phyloP scores from a whole-genome alignment of 805 yeast genomes.

The Wickerhamiella kurtzmanii region DNA sequence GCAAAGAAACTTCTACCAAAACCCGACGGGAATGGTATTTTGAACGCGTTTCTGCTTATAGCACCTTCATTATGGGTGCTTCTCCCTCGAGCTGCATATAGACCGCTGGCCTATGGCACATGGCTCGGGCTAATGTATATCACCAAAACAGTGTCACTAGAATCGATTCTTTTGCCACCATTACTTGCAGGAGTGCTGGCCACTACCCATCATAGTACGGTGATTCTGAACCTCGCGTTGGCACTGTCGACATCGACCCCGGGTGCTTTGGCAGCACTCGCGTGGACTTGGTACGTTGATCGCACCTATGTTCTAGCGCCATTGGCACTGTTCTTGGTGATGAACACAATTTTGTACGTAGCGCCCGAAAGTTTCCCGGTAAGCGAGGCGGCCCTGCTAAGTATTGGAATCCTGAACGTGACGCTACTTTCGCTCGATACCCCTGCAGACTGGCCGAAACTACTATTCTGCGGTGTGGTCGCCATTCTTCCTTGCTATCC shows the following conservation, averaged over 20 bases:
- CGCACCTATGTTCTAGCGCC: background rate
- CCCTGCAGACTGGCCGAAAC: slow-evolving; percentile 1
- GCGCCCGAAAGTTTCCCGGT: slow-evolving; percentile 10
- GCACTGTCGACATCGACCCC: background rate
- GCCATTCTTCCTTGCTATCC: slow-evolving; percentile 16
- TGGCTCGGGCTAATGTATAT: background rate
- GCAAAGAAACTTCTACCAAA: too few species aligned
- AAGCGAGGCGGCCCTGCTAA: slow-evolving; percentile 12
- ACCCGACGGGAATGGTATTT: background rate
- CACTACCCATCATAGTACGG: background rate
- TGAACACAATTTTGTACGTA: background rate
- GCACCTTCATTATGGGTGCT: background rate
- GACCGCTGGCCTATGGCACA: background rate
- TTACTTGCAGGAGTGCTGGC: background rate
- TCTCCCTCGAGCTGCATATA: background rate
- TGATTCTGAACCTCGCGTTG: background rate
- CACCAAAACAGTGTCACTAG: background rate
- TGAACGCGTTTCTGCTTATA: background rate
- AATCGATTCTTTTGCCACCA: background rate
- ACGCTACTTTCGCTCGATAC: background rate
- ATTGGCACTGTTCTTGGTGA: background rate
- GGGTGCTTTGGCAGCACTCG: background rate
- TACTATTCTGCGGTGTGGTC: slow-evolving; percentile 10
- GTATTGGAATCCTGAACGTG: slow-evolving; percentile 13
- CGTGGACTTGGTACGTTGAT: slow-evolving; percentile 1